Base-by-base conservation (phyloP, 345 rosid species). In the Theobroma cacao region DNA sequence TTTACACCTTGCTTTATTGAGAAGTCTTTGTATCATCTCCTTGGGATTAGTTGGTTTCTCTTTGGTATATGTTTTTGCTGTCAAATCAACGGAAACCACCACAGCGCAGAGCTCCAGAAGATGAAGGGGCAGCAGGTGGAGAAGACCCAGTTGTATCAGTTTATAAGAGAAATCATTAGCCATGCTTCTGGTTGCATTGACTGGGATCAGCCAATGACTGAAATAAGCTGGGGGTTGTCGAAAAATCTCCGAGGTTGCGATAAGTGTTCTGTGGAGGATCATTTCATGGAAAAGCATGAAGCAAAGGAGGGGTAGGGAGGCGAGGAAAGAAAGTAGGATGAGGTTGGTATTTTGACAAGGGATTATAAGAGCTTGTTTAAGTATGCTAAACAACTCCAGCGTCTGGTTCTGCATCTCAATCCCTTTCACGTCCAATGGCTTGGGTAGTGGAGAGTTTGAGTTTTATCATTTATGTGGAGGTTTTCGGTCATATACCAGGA, bases 271-370 rank as follows among this genome's bases (percentile, higher is more conserved):
- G 30, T 81, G 83, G 47, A 84, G 78, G n/a, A 77, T 22, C n/a
- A 62, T 34, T 59, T 83, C 86, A 31, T 64, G 75, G 84, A 63
- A 83, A 43, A 77, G 31, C 55, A 31, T 48, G 80, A 80, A 79
- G 77, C 62, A 76, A n/a, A 74, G 53, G 6, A 80, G 20, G 17
- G 84, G 86, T 28, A 86, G 14, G 20, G 84, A 80, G 24, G 55
- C 28, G 56, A 75, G 50, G 1, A 84, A 77, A 74, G 67, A 78
- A 4, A n/a, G n/a, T n/a, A n/a, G n/a, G 66, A 75, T 30, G 75
- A 78, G 70, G 43, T 53, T 31, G 78, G 34, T 22, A 40, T 30
- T 78, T 52, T 59, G 65, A 73, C 1, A 43, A 40, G 71, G 80
- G 56, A 77, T 64, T 10, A 53, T 3, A 13, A 84, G 47, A 56